Percentiles rank a stretch among this genome's conserved stretches.
phyloP scores from a whole-genome alignment of 2,329 filamentous ascomycete species.

The Scedosporium boydii region DNA sequence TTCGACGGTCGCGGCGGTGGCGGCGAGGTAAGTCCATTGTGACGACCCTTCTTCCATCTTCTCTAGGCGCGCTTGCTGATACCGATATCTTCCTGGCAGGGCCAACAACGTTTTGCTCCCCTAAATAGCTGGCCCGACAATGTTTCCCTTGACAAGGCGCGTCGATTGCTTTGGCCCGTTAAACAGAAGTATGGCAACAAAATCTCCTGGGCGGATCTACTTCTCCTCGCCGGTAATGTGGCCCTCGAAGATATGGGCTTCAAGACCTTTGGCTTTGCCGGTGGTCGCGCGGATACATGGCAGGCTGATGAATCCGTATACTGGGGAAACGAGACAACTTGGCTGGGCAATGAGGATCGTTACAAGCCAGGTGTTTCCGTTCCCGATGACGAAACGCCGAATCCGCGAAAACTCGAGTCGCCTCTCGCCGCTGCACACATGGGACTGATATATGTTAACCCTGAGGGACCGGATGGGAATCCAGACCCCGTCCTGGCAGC shows the following conservation, averaged over 20 bases:
- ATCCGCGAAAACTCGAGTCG: constrained; percentile 55
- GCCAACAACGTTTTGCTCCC: constrained; percentile 71
- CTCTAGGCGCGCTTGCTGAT: background rate
- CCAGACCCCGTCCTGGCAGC: constrained; percentile 62
- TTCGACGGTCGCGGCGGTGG: constrained; percentile 66
- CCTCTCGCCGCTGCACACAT: constrained; percentile 57
- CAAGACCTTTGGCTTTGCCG: constrained; percentile 64
- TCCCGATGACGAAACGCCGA: constrained; percentile 33
- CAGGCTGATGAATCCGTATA: constrained; percentile 68
- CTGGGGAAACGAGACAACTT: constrained; percentile 67
- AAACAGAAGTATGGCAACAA: constrained; percentile 80
- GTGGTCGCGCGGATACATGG: constrained; percentile 63
- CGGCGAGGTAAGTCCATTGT: constrained; percentile 31
- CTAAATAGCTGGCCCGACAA: constrained; percentile 79
- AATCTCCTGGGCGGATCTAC: constrained; percentile 70
- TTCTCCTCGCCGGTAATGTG: constrained; percentile 67
- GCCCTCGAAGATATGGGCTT: constrained; percentile 70
- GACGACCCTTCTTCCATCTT: background rate
- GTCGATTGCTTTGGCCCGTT: constrained; percentile 69
- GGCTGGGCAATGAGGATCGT: constrained; percentile 64
- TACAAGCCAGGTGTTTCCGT: constrained; percentile 30
- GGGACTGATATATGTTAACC: constrained; percentile 77
- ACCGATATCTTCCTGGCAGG: constrained; percentile 30
- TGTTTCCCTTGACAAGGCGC: constrained; percentile 68
- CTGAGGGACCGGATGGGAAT: constrained; percentile 64